Evolutionary conservation across 306 rosid species (phyloP), one percentile per base, ranked within the genome.

Genomic region (apple (Malus domestica)): DNA sequence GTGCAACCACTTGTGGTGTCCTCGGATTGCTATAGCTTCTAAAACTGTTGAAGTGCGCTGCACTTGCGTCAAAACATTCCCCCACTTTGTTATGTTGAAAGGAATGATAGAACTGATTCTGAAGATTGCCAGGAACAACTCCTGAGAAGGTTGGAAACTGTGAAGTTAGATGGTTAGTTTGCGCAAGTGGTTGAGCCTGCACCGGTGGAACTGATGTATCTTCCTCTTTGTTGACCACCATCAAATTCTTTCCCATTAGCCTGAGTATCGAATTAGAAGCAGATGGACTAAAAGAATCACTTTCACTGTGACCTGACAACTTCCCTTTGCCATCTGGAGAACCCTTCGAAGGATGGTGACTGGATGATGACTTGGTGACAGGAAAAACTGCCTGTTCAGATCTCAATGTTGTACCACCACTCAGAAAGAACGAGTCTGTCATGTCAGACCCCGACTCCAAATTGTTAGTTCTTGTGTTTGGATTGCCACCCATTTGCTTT

Each of bases 231-330:
- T 80, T 88, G 55, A 79, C 88, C 78, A 88, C 91, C 91, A 88
- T 88, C 85, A 88, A 79, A 76, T 88, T 83, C 81, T 88, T 88
- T 30, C 91, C 91, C 91, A 88, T 88, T 84, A 88, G 68, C 85
- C 91, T 74, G 23, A 88, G 86, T 38, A 86, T 49, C 33, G 91
- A 82, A 78, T 83, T 85, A 49, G 89, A 83, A 77, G 88, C 73
- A 65, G 88, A 80, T 23, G 91, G 86, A 79, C 89, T 79, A 12
- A 77, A 70, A 51, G 84, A 79, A 76, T 83, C 91, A 64, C 80
- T 52, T 14, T 55, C 75, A 54, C 72, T 33, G 35, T 38, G 80
- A 51, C 81, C 68, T 5, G 83, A 61, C 55, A 81, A 73, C 79
- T 68, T 82, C 61, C 32, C 58, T 71, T 60, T 83, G 18, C 74